These are phyloP conservation scores for Fusarium sp. DNA, from an alignment of 2,329 filamentous ascomycete species.

Conservation along the genomic window DNA sequence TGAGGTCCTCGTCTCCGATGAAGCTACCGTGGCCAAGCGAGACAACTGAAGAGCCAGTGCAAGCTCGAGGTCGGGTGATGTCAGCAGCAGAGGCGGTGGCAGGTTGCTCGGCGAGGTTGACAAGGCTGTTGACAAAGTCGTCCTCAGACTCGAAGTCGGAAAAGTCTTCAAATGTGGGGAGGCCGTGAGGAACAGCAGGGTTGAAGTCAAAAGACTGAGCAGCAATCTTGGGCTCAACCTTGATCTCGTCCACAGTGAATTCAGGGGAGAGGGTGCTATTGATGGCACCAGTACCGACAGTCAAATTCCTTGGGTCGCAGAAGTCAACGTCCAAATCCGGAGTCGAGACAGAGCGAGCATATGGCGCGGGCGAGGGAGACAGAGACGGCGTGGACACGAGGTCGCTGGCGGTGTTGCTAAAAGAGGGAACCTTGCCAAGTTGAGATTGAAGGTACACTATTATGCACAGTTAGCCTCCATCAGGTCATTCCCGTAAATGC, in stretches of 20 bases:
- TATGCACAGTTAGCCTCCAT: slow-evolving; percentile 51
- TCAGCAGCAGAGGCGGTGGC: slow-evolving; percentile 56
- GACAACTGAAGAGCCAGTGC: slow-evolving; percentile 74
- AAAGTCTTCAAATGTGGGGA: slow-evolving; percentile 84
- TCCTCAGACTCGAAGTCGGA: slow-evolving; percentile 93
- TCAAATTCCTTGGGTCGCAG: slow-evolving; percentile 91
- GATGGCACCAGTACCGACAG: slow-evolving; percentile 69
- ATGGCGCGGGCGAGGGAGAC: slow-evolving; percentile 86
- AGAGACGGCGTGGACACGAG: slow-evolving; percentile 82
- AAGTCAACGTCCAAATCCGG: slow-evolving; percentile 80
- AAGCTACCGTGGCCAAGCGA: slow-evolving; percentile 82
- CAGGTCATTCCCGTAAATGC: slow-evolving; percentile 29
- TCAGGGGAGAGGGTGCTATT: slow-evolving; percentile 66
- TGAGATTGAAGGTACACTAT: slow-evolving; percentile 64
- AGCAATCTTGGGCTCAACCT: slow-evolving; percentile 61
- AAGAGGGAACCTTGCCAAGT: slow-evolving; percentile 64
- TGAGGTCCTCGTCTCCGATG: slow-evolving; percentile 80
- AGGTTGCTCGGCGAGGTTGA: slow-evolving; percentile 67
- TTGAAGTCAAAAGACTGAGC: slow-evolving; percentile 64
- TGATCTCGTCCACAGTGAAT: slow-evolving; percentile 74
- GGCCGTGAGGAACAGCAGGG: slow-evolving; percentile 62
- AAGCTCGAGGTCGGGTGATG: slow-evolving; percentile 75
- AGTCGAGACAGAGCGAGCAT: slow-evolving; percentile 74
- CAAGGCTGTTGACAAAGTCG: slow-evolving; percentile 78
- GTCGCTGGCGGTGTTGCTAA: slow-evolving; percentile 74